Evolutionary conservation across 1,284 basidiomycete genomes (phyloP), one percentile per base, ranked within the genome.

Genomic region (Farysia itapuensis): DNA sequence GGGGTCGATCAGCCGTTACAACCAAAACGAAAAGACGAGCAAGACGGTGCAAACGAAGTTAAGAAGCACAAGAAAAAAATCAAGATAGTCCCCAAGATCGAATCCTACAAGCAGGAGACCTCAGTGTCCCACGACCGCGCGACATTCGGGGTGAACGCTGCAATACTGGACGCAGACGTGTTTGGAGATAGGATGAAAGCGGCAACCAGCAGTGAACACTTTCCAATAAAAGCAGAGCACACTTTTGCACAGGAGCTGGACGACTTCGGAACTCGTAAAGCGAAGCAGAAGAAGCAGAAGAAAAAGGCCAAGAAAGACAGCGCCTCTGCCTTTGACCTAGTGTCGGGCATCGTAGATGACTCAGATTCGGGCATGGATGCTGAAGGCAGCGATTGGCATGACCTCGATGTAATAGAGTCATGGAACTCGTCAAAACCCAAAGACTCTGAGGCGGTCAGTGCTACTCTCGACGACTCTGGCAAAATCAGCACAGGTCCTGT

Each of bases 321-420:
- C 21, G 53, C 52, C 18, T 49, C 45, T 4, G 41, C 52, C 14
- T 46, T 48, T 7, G 56, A 52, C 9, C 28, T 59, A 23, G 39
- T 52, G 37, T 43, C 43, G 35, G 46, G 50, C 35, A 56, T 56
- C 21, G 52, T 61, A 16, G 47, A 54, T 30, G 52, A 61, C 26
- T 57, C 46, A 23, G 58, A 63, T 30, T 56, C 58, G 25, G 58
- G 47, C 3, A 35, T 41, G 35, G 58, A 63, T 39, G 58, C 58
- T 21, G 58, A 63, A 19, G 58, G 58, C 5, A 63, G 58, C 44
- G 58, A 63, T n/a, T 63, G 58, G 58, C 52, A 63, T 22, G 58
- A 54, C 11, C 47, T 63, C 34, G 44, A 57, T 16, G 38, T 57
- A 8, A 34, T 63, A 26, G 42, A 51, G 7, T 33, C 35, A 4